A percentile compares a stretch with the other conserved stretches of the same genome.
Evolutionary conservation across 2,329 filamentous ascomycete species (phyloP).

Genomic region (Ascochyta rabiei): DNA sequence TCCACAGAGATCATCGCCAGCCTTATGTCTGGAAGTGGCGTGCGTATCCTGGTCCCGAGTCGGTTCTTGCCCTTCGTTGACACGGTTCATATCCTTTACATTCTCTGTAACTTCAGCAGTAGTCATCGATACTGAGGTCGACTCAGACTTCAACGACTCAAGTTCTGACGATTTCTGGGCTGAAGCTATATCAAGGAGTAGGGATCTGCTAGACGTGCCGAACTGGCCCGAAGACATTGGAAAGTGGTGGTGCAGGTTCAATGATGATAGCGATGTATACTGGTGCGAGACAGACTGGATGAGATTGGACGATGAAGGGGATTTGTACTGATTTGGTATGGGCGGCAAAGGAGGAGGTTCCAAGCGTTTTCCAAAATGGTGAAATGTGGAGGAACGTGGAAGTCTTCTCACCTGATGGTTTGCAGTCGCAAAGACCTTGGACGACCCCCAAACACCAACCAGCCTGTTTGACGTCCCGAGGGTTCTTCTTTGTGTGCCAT

Average conservation of each 20-base stretch:
- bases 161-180: neutral
- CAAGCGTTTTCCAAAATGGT: constrained; percentile 25
- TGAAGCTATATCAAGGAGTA: constrained; percentile 4
- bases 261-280: neutral
- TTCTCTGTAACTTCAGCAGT: neutral
- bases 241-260: neutral
- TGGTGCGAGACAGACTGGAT: neutral
- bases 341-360: constrained; percentile 31
- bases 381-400: constrained; percentile 38
- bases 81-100: neutral
- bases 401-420: constrained; percentile 44
- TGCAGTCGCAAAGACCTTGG: constrained; percentile 21
- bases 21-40: neutral
- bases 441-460: constrained; percentile 28
- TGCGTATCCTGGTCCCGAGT: neutral
- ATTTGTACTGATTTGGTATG: constrained; percentile 31
- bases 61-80: neutral
- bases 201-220: neutral
- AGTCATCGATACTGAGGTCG: neutral
- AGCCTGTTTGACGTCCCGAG: constrained; percentile 29
- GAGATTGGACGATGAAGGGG: constrained; percentile 23
- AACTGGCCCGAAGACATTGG: neutral
- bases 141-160: neutral
- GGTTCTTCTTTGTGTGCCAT: constrained; percentile 26
- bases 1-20: neutral